phyloP scores from a whole-genome alignment of 1,139 yeast species.

The Suhomyces terraborum region DNA sequence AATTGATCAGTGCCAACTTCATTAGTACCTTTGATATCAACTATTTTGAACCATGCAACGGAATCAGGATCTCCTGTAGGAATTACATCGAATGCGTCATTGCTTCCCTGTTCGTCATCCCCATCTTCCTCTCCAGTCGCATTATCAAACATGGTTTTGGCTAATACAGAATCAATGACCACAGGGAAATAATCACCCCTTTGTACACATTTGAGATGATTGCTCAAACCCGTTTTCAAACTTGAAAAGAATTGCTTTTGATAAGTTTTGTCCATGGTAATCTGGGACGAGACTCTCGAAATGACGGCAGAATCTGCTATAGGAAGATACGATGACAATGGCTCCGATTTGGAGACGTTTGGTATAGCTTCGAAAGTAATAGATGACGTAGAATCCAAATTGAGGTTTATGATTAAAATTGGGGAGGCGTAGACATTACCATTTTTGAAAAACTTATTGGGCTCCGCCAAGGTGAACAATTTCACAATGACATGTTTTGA shows the following conservation, averaged over 20 bases:
- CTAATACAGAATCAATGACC: slow-evolving; percentile 69
- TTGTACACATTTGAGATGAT: slow-evolving; percentile 56
- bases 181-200: slow-evolving; percentile 73
- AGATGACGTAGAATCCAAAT: slow-evolving; percentile 31
- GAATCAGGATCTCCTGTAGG: slow-evolving; percentile 70
- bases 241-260: slow-evolving; percentile 68
- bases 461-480: slow-evolving; percentile 64
- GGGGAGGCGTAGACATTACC: slow-evolving; percentile 64
- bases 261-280: slow-evolving; percentile 64
- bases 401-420: slow-evolving; percentile 55
- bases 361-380: slow-evolving; percentile 31
- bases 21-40: slow-evolving; percentile 38
- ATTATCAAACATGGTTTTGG: slow-evolving; percentile 57
- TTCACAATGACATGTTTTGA: slow-evolving; percentile 41
- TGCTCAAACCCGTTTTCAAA: slow-evolving; percentile 63
- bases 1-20: slow-evolving; percentile 45
- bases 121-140: slow-evolving; percentile 32
- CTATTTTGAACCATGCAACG: slow-evolving; percentile 81
- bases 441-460: slow-evolving; percentile 44
- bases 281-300: slow-evolving; percentile 70
- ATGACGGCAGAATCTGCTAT: slow-evolving; percentile 48
- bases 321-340: slow-evolving; percentile 21
- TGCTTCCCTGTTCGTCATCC: slow-evolving; percentile 22
- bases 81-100: slow-evolving; percentile 37
- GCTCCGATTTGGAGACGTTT: slow-evolving; percentile 9